phyloP scores from a whole-genome alignment of 495 filamentous ascomycete species.

The Trichoderma orchidacearum region DNA sequence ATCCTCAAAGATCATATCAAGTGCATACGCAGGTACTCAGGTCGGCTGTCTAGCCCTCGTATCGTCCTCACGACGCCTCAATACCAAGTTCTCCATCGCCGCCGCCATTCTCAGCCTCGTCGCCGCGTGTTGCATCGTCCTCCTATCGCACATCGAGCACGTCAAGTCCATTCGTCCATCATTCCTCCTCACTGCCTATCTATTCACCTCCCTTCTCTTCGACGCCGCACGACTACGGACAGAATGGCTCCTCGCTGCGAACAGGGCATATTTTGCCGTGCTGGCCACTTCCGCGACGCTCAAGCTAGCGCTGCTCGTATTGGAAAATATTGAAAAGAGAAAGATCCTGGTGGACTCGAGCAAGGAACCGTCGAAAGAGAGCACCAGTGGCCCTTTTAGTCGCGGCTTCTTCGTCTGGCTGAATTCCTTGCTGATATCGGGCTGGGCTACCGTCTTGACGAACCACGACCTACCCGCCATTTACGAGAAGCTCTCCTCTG shows the following conservation, averaged over 20 bases:
- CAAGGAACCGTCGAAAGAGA: conserved; percentile 15
- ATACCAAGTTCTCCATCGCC: conserved; percentile 30
- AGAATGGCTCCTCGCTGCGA: conserved; percentile 17
- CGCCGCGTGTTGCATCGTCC: conserved; percentile 8
- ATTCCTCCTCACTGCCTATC: conserved; percentile 34
- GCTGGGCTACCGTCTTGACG: conserved; percentile 20
- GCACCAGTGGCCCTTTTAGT: conserved; percentile 32
- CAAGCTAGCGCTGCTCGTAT: conserved; percentile 21
- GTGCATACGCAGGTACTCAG: neutral
- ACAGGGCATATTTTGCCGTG: neutral
- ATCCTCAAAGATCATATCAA: neutral
- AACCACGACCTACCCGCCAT: conserved; percentile 23
- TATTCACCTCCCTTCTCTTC: conserved; percentile 37
- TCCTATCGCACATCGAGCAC: conserved; percentile 22
- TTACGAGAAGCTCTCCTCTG: conserved; percentile 23
- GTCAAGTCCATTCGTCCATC: conserved; percentile 13
- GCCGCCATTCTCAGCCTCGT: conserved; percentile 26
- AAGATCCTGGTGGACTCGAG: conserved; percentile 14
- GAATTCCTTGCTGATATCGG: conserved; percentile 32
- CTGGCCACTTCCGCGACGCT: conserved; percentile 5
- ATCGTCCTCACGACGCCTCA: conserved; percentile 17
- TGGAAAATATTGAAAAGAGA: conserved; percentile 35
- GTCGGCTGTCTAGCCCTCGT: neutral
- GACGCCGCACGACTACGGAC: conserved; percentile 26
- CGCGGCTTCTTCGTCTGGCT: conserved; percentile 39